Evolutionary conservation across 1,284 basidiomycete species (phyloP).

Genomic region (Hortiboletus rubellus): DNA sequence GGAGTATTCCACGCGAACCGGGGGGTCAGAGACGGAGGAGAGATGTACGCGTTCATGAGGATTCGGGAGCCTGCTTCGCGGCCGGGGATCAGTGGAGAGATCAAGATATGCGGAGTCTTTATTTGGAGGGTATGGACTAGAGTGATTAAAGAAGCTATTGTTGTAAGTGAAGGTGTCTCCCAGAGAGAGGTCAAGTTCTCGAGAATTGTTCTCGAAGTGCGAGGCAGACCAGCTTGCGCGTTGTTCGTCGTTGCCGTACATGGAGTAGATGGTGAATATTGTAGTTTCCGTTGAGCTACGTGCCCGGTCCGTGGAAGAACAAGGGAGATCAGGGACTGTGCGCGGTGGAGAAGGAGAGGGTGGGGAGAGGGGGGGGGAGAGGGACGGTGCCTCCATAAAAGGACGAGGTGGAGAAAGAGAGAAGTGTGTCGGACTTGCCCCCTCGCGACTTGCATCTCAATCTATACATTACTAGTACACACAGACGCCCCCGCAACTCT

Average conservation of each 20-base stretch:
- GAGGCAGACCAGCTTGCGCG: conserved; percentile 44
- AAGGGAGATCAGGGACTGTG: conserved; percentile 11
- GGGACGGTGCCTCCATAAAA: conserved; percentile 48
- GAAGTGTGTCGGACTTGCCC: not conserved
- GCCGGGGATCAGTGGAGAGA: conserved; percentile 15
- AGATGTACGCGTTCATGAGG: conserved; percentile 15
- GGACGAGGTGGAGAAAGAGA: not conserved
- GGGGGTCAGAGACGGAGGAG: conserved; percentile 12
- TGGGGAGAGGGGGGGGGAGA: conserved; percentile 38
- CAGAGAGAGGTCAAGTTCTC: conserved; percentile 35
- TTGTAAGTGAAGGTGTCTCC: conserved; percentile 35
- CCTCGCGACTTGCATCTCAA: too few relatives aligned
- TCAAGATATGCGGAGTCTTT: conserved; percentile 14
- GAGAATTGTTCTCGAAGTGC: conserved; percentile 30
- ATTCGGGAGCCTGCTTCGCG: conserved; percentile 16
- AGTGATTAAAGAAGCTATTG: conserved; percentile 26
- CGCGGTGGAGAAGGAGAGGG: conserved; percentile 19
- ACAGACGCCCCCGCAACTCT: too few relatives aligned
- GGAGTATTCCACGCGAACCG: conserved; percentile 11
- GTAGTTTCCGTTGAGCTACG: conserved; percentile 56
- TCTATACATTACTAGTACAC: too few relatives aligned
- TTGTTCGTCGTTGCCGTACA: conserved; percentile 61
- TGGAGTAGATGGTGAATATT: conserved; percentile 78
- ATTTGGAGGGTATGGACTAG: conserved; percentile 12
- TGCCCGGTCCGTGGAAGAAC: too few relatives aligned